phyloP scores from a whole-genome alignment of 305 asterid genomes.

The Fraxinus latifolia region DNA sequence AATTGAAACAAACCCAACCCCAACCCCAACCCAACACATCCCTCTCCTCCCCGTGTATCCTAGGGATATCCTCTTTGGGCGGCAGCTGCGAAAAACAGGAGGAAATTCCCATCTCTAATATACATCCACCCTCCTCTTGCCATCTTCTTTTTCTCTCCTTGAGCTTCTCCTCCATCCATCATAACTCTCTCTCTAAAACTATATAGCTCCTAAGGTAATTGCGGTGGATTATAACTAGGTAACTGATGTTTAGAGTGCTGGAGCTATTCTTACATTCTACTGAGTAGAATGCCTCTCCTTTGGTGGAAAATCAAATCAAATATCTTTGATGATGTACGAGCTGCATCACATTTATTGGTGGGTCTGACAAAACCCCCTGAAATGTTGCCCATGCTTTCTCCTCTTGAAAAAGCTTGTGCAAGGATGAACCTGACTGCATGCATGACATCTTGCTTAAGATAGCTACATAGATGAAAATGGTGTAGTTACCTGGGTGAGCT shows the following conservation, averaged over 20 bases:
- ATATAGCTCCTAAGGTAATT: neutral
- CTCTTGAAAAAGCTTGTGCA: neutral
- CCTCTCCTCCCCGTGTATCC: neutral
- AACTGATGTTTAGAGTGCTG: neutral
- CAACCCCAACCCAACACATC: neutral
- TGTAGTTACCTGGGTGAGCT: neutral
- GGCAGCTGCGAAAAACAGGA: neutral
- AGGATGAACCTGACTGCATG: neutral
- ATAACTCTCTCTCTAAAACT: neutral
- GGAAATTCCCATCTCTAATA: neutral
- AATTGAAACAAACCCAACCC: neutral
- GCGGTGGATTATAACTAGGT: neutral
- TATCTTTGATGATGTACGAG: neutral
- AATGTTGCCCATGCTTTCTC: neutral
- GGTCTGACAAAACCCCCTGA: neutral
- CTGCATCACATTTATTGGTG: neutral
- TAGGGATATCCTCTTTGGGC: neutral
- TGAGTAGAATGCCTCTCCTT: neutral
- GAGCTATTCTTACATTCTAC: neutral
- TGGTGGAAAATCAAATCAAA: neutral
- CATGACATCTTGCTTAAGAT: neutral
- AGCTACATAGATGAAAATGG: neutral
- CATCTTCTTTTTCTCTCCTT: neutral
- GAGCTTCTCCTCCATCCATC: neutral
- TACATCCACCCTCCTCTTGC: neutral